Base-by-base conservation (phyloP, 2,329 filamentous ascomycete genomes). In the Parasarocladium wereldwijsianum region DNA sequence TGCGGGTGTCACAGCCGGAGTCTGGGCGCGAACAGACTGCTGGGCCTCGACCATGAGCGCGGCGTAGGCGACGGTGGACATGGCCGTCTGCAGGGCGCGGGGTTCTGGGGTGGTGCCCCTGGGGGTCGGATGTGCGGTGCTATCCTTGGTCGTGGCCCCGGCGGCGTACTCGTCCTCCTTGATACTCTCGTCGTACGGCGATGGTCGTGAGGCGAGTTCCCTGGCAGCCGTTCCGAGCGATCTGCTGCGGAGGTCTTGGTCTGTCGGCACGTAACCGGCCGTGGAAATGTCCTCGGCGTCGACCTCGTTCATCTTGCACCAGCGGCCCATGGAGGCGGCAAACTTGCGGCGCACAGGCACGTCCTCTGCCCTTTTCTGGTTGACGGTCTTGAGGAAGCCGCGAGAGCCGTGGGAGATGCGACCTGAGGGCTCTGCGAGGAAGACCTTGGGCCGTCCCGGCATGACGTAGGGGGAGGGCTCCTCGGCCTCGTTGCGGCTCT, bases 341-440 rank as follows among this genome's bases (percentile, higher is more conserved):
- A 60, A 41, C 43, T 54, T 55, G 10, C 38, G 29, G 28, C 51
- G 47, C 17, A 50, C 41, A 4, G 51, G 50, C 21, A 41, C 41
- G 29, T 57, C 50, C 8, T 47, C 43, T 6, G 43, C 44, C 31
- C 50, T 46, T 23, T 46, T 47, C 32, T 51, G 41, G 26, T 53
- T 56, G 14, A 40, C 39, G 2, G 54, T 53, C 24, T 45, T 43
- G 19, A 50, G 48, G 38, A 49, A 55, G 3, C 52, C 55, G 13
- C 65, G 57, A 7, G 64, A 69, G 12, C 63, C 55, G 35, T 65
- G 63, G 1, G 59, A 47, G 16, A 61, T 59, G 31, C 55, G 55
- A 12, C 64, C 63, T 10, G 54, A 54, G 3, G 60, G 57, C 18
- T 52, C 50, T 14, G 60, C 58, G 29, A 67, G 53, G 33, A 60